Conservation (phyloP, 164 flowering plant genomes). For the Nelumbo lutea region DNA sequence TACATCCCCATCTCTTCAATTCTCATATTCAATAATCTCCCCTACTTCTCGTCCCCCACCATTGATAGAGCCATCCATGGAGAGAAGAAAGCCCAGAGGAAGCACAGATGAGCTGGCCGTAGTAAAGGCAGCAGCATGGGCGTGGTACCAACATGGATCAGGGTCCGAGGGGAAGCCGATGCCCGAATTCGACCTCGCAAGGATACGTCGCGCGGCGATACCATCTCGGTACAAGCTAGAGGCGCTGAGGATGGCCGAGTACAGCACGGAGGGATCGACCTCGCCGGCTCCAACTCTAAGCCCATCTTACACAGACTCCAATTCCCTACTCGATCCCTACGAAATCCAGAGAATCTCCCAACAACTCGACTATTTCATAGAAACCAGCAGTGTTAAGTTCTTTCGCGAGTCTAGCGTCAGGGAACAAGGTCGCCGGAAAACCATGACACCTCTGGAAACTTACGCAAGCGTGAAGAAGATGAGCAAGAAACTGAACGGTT, state of each 20-base stretch:
- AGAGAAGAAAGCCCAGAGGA: slow-evolving; percentile 6
- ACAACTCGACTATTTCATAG: slow-evolving; percentile 30
- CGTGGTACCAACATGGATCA: slow-evolving; percentile 60
- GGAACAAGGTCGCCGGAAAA: neutral
- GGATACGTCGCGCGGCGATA: slow-evolving; percentile 11
- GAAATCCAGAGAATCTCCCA: slow-evolving; percentile 45
- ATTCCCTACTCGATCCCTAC: slow-evolving; percentile 44
- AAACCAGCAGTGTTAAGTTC: slow-evolving; percentile 8
- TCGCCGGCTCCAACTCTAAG: neutral
- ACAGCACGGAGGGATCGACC: neutral
- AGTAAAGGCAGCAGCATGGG: slow-evolving; percentile 74
- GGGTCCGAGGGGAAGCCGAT: slow-evolving; percentile 29
- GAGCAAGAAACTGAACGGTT: slow-evolving; percentile 11
- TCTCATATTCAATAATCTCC: neutral
- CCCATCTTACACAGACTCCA: slow-evolving; percentile 9
- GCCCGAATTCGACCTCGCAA: slow-evolving; percentile 26
- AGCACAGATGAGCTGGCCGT: slow-evolving; percentile 28
- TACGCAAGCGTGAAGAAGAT: slow-evolving; percentile 11
- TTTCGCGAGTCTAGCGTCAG: neutral
- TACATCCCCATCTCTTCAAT: neutral
- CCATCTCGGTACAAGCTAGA: slow-evolving; percentile 56
- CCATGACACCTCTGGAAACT: neutral
- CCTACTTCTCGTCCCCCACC: neutral
- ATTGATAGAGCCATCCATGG: slow-evolving; percentile 13
- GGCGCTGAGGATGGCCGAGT: slow-evolving; percentile 16